Conservation (phyloP, 192 early-diverging fungal species). For the Phlyctochytrium bullatum region DNA sequence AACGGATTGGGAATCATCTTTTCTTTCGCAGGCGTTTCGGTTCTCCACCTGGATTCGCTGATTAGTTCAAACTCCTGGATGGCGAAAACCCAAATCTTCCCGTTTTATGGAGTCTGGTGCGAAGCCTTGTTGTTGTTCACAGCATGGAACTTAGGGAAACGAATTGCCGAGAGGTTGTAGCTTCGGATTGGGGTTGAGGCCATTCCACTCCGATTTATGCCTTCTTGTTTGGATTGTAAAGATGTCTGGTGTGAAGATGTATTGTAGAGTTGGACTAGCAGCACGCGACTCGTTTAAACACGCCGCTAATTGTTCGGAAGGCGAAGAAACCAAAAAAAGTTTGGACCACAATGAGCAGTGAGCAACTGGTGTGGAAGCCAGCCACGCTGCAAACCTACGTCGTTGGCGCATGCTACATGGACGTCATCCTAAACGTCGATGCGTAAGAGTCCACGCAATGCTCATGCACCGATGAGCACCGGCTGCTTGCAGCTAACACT, state of each 20-base stretch:
- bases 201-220: no score
- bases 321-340: no score
- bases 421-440: conserved; percentile 62
- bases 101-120: not conserved
- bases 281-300: no score
- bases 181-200: no score
- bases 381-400: conserved; percentile 11
- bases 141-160: no score
- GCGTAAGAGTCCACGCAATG: conserved; percentile 6
- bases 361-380: not conserved
- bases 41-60: not conserved
- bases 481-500: not conserved
- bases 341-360: not conserved
- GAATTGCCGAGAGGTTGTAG: no score
- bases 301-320: no score
- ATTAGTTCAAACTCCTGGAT: not conserved
- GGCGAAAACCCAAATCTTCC: not conserved
- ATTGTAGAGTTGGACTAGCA: conserved; percentile 3
- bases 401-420: conserved; percentile 58
- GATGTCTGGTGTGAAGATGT: no score
- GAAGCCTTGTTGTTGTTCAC: conserved; percentile 1
- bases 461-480: not conserved
- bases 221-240: no score
- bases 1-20: not conserved
- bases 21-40: not conserved